Evolutionary conservation across 1,139 yeast species (phyloP).

Genomic region (Saccharomyces hybrid): DNA sequence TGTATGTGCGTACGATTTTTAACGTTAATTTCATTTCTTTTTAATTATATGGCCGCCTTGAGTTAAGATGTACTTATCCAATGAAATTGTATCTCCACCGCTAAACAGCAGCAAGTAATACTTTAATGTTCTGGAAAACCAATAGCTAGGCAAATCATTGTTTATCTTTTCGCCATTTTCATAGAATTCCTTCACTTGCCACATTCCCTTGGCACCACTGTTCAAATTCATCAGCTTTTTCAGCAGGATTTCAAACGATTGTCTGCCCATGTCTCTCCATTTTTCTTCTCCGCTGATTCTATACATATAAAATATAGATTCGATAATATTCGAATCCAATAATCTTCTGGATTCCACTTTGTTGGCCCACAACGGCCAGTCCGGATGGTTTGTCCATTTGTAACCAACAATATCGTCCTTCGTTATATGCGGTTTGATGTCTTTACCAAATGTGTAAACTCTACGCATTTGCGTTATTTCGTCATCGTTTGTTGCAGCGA

Average conservation of each 20-base stretch:
- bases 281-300: slow-evolving; percentile 63
- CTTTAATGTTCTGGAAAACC: slow-evolving; percentile 76
- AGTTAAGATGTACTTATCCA: slow-evolving; percentile 67
- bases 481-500: background rate
- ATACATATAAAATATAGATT: slow-evolving; percentile 65
- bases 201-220: slow-evolving; percentile 37
- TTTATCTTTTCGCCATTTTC: slow-evolving; percentile 35
- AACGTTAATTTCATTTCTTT: slow-evolving; percentile 5
- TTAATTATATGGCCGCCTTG: slow-evolving; percentile 56
- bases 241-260: slow-evolving; percentile 49
- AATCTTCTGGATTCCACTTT: slow-evolving; percentile 45
- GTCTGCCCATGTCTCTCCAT: slow-evolving; percentile 58
- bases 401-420: background rate
- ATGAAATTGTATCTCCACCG: slow-evolving; percentile 48
- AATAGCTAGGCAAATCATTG: slow-evolving; percentile 47
- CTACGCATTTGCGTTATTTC: background rate
- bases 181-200: slow-evolving; percentile 28
- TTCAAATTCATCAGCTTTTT: slow-evolving; percentile 50
- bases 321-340: slow-evolving; percentile 70
- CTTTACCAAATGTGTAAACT: background rate
- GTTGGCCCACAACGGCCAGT: slow-evolving; percentile 36
- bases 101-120: slow-evolving; percentile 65
- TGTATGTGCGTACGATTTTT: slow-evolving; percentile 1
- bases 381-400: slow-evolving; percentile 15
- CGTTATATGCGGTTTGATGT: background rate